Evolutionary conservation across 306 rosid genomes (phyloP).

Genomic region (Trichosanthes truncata): DNA sequence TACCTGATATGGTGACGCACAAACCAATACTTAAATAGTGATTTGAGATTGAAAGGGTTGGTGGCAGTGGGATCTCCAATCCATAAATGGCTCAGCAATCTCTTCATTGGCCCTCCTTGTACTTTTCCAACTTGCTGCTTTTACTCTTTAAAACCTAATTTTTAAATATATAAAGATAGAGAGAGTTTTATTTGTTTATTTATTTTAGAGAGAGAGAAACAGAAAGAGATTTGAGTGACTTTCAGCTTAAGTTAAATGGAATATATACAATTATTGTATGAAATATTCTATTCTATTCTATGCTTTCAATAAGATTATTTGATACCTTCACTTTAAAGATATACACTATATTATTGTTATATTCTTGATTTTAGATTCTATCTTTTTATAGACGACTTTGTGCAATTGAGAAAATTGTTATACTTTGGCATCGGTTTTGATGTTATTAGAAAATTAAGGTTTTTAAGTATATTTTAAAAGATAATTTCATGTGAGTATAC

Average conservation of each 20-base stretch:
- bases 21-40: background rate
- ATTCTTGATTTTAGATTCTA: background rate
- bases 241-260: constrained; percentile 1
- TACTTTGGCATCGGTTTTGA: background rate
- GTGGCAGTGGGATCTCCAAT: background rate
- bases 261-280: constrained; percentile 2
- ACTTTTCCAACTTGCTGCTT: background rate
- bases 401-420: background rate
- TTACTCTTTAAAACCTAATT: background rate
- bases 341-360: background rate
- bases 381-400: background rate
- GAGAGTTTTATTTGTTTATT: background rate
- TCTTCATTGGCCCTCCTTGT: background rate
- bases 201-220: background rate
- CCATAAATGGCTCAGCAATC: background rate
- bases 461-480: background rate
- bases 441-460: background rate
- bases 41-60: background rate
- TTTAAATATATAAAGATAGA: background rate
- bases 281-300: constrained; percentile 2
- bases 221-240: background rate
- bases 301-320: background rate
- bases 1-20: background rate
- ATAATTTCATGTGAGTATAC: background rate
- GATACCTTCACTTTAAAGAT: constrained; percentile 6